Percentiles rank a stretch among this genome's conserved stretches.
phyloP scores from a whole-genome alignment of 2,329 filamentous ascomycete species.

The Fusarium coffeatum region DNA sequence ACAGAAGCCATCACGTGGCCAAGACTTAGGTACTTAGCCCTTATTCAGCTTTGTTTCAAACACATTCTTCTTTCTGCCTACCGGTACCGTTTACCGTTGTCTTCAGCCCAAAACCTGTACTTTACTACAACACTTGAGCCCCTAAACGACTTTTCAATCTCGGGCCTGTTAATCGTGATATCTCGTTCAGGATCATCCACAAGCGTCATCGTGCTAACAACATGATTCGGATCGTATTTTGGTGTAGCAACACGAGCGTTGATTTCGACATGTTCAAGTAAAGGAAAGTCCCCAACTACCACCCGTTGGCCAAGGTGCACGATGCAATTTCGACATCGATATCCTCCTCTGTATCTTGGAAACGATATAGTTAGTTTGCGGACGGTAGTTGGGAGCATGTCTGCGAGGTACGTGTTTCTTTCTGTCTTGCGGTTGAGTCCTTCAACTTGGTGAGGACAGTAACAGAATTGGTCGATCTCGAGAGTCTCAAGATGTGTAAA shows the following conservation, averaged over 20 bases:
- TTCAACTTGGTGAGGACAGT: neutral
- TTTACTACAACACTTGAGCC: neutral
- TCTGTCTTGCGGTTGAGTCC: rapidly evolving
- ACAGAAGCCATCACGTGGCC: neutral
- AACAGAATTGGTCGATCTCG: neutral
- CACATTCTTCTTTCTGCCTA: neutral
- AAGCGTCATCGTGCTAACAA: neutral
- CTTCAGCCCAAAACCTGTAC: neutral
- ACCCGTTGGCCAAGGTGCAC: neutral
- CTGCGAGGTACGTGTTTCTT: neutral
- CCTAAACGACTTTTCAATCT: neutral
- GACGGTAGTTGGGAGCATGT: neutral
- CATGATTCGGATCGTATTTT: rapidly evolving
- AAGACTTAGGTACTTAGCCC: neutral
- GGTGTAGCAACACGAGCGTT: neutral
- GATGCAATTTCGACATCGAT: neutral
- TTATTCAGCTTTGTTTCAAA: neutral
- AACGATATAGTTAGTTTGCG: neutral
- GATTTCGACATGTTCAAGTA: neutral
- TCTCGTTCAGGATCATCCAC: neutral
- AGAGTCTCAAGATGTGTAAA: neutral
- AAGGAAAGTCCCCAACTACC: neutral
- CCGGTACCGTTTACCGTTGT: neutral
- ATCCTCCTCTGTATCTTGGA: neutral
- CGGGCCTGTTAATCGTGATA: no score